These are phyloP conservation scores for Veloporphyrellus conicus DNA, from an alignment of 1,284 basidiomycete genomes.

Conservation along the genomic window DNA sequence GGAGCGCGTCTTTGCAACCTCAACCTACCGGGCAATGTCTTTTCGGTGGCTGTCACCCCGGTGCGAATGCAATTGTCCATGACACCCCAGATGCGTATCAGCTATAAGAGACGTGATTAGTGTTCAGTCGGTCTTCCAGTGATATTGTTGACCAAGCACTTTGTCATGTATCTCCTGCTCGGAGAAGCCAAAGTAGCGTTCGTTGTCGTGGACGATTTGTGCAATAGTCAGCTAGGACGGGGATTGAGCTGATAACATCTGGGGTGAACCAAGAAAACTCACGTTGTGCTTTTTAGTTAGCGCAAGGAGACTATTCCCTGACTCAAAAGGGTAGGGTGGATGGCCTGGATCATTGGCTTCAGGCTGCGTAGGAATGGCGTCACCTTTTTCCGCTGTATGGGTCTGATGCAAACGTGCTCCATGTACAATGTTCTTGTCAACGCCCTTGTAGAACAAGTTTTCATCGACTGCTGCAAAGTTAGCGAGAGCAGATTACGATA, in stretches of 20 bases:
- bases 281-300: slow-evolving; percentile 84
- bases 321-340: slow-evolving; percentile 82
- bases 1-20: slow-evolving; percentile 76
- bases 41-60: slow-evolving; percentile 78
- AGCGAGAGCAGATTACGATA: not conserved
- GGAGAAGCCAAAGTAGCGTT: slow-evolving; percentile 72
- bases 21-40: slow-evolving; percentile 82
- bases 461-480: slow-evolving; percentile 63
- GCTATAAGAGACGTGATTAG: slow-evolving; percentile 34
- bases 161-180: slow-evolving; percentile 75
- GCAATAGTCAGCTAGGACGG: slow-evolving; percentile 77
- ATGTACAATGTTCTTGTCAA: slow-evolving; percentile 78
- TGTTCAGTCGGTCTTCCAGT: not conserved
- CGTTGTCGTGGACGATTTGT: slow-evolving; percentile 94
- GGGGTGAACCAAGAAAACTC: slow-evolving; percentile 23
- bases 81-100: slow-evolving; percentile 80
- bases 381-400: slow-evolving; percentile 41
- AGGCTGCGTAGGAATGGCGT: slow-evolving; percentile 14
- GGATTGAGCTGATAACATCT: slow-evolving; percentile 6
- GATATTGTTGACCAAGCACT: slow-evolving; percentile 37
- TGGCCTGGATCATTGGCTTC: slow-evolving; percentile 38
- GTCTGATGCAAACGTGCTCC: slow-evolving; percentile 73
- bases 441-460: slow-evolving; percentile 94
- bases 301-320: slow-evolving; percentile 72
- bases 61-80: slow-evolving; percentile 93